These are phyloP conservation scores for Tylopilus sp. DNA, from an alignment of 768 basidiomycete species.

Conservation along the genomic window DNA sequence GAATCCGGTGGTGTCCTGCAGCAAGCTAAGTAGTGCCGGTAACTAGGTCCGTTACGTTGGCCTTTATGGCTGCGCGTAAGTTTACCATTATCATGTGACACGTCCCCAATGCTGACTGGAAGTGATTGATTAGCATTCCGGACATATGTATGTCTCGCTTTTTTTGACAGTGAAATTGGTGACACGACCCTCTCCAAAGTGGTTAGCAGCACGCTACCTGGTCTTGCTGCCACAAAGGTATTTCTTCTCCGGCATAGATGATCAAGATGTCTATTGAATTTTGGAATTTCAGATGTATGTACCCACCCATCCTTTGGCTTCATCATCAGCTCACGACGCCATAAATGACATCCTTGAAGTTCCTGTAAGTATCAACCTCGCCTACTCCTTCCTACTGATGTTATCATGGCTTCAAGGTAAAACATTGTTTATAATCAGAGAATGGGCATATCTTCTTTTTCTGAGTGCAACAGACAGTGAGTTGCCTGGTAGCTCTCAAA, in stretches of 20 bases:
- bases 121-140: not conserved
- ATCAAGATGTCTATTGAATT: not conserved
- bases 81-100: not conserved
- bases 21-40: not conserved
- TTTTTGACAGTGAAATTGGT: not conserved
- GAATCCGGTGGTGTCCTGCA: not conserved
- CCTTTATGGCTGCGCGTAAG: not conserved
- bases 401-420: not conserved
- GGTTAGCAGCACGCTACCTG: constrained; percentile 1
- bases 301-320: not conserved
- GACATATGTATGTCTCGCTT: not conserved
- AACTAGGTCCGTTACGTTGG: constrained; percentile 9
- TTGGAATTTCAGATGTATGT: not conserved
- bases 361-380: constrained; percentile 1
- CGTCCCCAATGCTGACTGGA: not conserved
- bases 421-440: not conserved
- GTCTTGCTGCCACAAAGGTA: constrained; percentile 1
- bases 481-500: not conserved
- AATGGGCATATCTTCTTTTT: not conserved
- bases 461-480: not conserved
- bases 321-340: no score
- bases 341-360: not conserved
- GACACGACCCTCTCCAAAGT: not conserved
- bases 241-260: not conserved
- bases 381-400: not conserved